Conservation (phyloP, 164 flowering plant species). For the Buxus sempervirens region DNA sequence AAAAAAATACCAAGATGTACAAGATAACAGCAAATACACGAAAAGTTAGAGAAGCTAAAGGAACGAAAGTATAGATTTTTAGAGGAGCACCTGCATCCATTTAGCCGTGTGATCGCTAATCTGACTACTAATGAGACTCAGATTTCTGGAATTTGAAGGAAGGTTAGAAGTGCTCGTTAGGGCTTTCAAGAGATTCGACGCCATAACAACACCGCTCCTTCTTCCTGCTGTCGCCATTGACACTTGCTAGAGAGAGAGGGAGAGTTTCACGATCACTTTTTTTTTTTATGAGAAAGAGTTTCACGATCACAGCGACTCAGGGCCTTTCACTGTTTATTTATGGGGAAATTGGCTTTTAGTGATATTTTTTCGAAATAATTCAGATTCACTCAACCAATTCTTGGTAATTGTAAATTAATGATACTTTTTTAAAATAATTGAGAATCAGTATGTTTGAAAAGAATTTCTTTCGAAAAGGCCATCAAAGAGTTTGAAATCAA, state of each 20-base stretch:
- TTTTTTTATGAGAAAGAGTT: no score
- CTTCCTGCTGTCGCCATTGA: slow-evolving; percentile 10
- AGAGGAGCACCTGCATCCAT: slow-evolving; percentile 57
- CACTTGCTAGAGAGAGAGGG: neutral
- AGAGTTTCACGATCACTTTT: neutral
- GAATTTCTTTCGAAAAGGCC: no score
- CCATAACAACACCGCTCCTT: slow-evolving; percentile 19
- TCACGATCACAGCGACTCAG: no score
- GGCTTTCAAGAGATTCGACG: slow-evolving; percentile 33
- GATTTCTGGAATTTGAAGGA: slow-evolving; percentile 22
- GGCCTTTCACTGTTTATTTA: no score
- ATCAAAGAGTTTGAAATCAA: no score
- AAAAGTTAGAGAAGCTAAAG: no score
- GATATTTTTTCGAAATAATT: no score
- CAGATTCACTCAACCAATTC: no score
- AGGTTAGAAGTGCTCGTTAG: slow-evolving; percentile 24
- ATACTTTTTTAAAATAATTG: no score
- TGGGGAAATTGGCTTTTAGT: no score
- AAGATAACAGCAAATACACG: neutral
- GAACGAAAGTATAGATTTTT: neutral
- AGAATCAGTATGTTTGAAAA: no score
- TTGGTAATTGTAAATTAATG: no score
- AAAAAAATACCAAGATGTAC: neutral
- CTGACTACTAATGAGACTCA: slow-evolving; percentile 25
- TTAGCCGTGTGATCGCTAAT: slow-evolving; percentile 55